A percentile compares a stretch with the other conserved stretches of the same genome.
Conservation (phyloP, 352 stramenopile species). For the Globisporangium megalacanthum region DNA sequence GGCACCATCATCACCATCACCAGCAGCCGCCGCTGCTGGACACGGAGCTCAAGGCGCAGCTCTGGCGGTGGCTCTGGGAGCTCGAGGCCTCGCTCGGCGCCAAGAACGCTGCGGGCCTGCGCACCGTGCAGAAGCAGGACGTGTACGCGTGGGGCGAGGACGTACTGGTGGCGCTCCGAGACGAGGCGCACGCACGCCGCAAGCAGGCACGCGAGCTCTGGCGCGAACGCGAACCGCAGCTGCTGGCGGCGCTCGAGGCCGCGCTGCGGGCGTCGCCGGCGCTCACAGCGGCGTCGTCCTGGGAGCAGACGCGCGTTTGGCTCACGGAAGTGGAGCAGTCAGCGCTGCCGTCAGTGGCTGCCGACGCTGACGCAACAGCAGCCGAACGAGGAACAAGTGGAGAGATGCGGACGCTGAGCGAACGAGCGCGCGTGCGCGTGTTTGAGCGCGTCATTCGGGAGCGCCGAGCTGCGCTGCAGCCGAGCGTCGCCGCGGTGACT, state of each 20-base stretch:
- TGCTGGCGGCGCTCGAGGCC: conserved; percentile 25
- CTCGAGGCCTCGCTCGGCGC: conserved; percentile 1
- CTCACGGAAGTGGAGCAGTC: background rate
- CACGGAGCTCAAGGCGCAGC: conserved; percentile 32
- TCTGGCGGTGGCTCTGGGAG: conserved; percentile 37
- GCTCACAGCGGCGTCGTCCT: conserved; percentile 4
- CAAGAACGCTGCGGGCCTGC: conserved; percentile 19
- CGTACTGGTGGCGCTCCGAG: conserved; percentile 32
- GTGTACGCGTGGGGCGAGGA: conserved; percentile 66
- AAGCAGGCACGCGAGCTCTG: conserved; percentile 49
- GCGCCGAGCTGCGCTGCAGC: conserved; percentile 29
- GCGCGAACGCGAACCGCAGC: conserved; percentile 26
- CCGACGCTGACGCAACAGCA: background rate
- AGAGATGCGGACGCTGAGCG: conserved; percentile 23
- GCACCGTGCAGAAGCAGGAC: conserved; percentile 37
- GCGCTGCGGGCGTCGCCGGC: conserved; percentile 10
- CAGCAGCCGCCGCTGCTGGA: conserved; percentile 32
- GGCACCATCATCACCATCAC: too few relatives aligned
- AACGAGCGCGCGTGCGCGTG: conserved; percentile 35
- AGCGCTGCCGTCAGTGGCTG: too few relatives aligned
- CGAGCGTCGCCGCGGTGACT: conserved; percentile 18
- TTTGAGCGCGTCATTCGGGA: conserved; percentile 49
- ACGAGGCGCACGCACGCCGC: conserved; percentile 36
- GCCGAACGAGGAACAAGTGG: background rate
- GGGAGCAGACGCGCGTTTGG: conserved; percentile 2